Base-by-base conservation (phyloP, 2,329 filamentous ascomycete genomes). In the Trichoderma koningiopsis region DNA sequence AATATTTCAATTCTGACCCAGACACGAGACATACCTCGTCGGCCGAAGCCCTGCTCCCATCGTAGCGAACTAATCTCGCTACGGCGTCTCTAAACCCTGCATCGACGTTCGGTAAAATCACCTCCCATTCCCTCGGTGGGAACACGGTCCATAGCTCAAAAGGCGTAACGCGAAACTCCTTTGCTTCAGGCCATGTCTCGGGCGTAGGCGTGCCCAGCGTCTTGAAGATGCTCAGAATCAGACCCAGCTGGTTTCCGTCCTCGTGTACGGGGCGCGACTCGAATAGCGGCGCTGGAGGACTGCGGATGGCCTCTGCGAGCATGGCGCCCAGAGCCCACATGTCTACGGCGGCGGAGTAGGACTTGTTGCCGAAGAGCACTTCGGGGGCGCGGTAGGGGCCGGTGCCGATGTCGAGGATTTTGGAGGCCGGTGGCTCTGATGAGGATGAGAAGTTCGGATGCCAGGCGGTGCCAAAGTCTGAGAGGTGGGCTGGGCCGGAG, bases 391-490 rank as follows among this genome's bases (percentile, higher is more conserved):
- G 89, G 80, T 99, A 99, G 60, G 92, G 88, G 0, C 94, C 95
- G 1, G 95, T 98, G 43, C 96, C 96, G 31, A 99, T 92, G 77
- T 99, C 96, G 8, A 96, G 90, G 64, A 97, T 91, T 80, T 98
- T 98, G 67, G 84, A 75, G 66, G 88, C 78, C 1, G 88, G 83
- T 0, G 90, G 86, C 77, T 99, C 96, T 16, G 87, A 86, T 4
- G 81, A 80, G 27, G 83, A 80, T 5, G 88, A 84, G 70, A 86
- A 75, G 13, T 84, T 79, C 3, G 91, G 87, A 73, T 91, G 89
- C 94, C 94, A 97, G 10, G 94, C 89, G 49, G 96, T 96, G 62
- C 96, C 95, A 81, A 99, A 98, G 79, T 99, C 96, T 43, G 93
- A 89, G 2, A 99, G 85, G 73, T 90, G 92, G 4, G 92, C 92